Conservation (phyloP, 345 rosid genomes). For the Mangifera indica region DNA sequence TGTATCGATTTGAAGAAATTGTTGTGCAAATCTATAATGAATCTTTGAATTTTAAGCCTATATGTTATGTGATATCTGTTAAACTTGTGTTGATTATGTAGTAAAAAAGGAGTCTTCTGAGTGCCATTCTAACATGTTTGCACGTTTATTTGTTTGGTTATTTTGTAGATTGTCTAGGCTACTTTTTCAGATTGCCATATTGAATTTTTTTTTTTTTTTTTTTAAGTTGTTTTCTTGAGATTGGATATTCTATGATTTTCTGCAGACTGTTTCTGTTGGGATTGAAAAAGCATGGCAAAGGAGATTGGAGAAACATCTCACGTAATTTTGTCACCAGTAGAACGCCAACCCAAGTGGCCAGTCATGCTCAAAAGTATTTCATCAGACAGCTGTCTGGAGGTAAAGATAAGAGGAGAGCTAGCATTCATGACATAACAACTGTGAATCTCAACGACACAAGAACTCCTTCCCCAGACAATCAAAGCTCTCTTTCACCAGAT, state of each 20-base stretch:
- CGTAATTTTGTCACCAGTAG: slow-evolving; percentile 72
- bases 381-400: slow-evolving; percentile 89
- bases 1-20: no score
- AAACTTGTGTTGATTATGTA: background rate
- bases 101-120: background rate
- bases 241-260: background rate
- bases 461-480: slow-evolving; percentile 51
- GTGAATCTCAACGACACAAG: slow-evolving; percentile 56
- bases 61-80: background rate
- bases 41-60: background rate
- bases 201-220: background rate
- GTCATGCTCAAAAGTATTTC: slow-evolving; percentile 96
- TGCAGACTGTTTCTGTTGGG: slow-evolving; percentile 84
- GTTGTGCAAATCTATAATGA: background rate
- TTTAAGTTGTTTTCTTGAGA: background rate
- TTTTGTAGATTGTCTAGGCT: background rate
- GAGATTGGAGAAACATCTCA: slow-evolving; percentile 96
- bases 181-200: background rate
- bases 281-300: slow-evolving; percentile 91
- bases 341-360: slow-evolving; percentile 95
- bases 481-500: slow-evolving; percentile 39
- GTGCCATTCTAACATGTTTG: background rate
- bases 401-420: slow-evolving; percentile 92
- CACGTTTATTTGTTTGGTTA: background rate
- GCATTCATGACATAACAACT: slow-evolving; percentile 96